Base-by-base conservation (phyloP, 2,329 filamentous ascomycete genomes). In the Curvularia eragrostidis region DNA sequence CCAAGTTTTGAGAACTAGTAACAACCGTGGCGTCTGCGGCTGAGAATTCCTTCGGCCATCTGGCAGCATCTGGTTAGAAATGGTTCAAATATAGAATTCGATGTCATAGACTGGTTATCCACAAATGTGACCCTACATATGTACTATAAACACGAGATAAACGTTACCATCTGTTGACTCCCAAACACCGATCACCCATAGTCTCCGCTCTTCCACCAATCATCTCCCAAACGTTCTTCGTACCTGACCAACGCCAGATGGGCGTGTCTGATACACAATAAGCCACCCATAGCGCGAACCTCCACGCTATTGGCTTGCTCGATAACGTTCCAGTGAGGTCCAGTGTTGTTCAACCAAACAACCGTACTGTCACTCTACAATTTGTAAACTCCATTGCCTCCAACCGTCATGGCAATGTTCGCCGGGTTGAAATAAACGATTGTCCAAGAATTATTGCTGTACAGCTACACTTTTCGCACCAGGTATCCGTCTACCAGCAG, bases 301-400 rank as follows among this genome's bases (percentile, higher is more conserved):
- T 23, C 56, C 21, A 59, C 58, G 39, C 53, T 61, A 0, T 52
- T 63, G 8, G 44, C 56, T 19, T 63, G 47, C 41, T 72, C 69
- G 36, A 73, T 69, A 5, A 56, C 54, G 10, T 48, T 58, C 71
- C 69, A 72, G n/a, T 58, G 59, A 5, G 60, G 64, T 19, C 63
- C 61, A 18, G 60, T 51, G 5, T 52, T 53, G 43, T 72, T 63
- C 12, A 73, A 48, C 65, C 69, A 73, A 15, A 72, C 66, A n/a
- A 73, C 62, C 8, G 24, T 43, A 0, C 69, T 66, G 38, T 67
- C 61, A 9, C 54, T 62, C 46, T 73, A 66, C 23, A 72, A 48
- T 34, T 73, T 73, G 58, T 72, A 73, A 52, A 73, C 70, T 9
- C 72, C 65, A 3, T 71, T 62, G 2, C 66, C 69, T 9, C 69